Base-by-base conservation (phyloP, 768 basidiomycete genomes). In the Boletellus ananas region DNA sequence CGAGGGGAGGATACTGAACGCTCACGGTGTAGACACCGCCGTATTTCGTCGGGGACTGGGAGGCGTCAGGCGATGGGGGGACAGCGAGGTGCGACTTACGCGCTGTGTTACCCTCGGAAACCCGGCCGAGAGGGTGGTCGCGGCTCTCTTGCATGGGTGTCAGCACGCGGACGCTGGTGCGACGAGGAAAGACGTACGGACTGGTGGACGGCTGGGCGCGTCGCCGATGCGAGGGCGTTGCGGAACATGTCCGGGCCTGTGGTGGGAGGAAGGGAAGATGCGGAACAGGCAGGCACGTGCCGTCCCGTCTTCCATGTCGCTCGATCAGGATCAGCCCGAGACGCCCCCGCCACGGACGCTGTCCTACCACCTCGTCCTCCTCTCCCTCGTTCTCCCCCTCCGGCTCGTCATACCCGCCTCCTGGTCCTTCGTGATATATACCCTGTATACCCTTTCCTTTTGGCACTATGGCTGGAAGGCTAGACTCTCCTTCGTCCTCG, bases 1-100 rank as follows among this genome's bases (percentile, higher is more conserved):
- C 45, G 40, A 18, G 39, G 43, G 34, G 38, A 45, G 45, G 20
- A 3, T 29, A 31, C 33, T 40, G 41, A 35, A 45, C 44, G 67
- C 85, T 56, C 60, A 93, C 92, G 38, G 90, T 94, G 71, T 93
- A 92, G 51, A 94, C 84, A 52, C 92, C 92, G 37, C 94, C 94
- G 63, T 94, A 93, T 73, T 94, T 94, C 44, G 89, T 90, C 8
- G 88, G 77, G 38, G 80, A 79, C 91, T 94, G 52, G n/a, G 46
- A 23, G 34, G 45, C n/a, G 35, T 54, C 21, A 43, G 50, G 48
- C 45, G 39, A 58, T 51, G 27, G 2, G 1, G 42, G 41, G 42
- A 27, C 10, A 50, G 44, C 47, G 34, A 11, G 37, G 17, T 49
- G 31, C 50, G 54, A 73, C 78, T 47, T 65, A 90, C 90, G 63